Base-by-base conservation (phyloP, 1,284 basidiomycete species). In the Xanthoconium separans region DNA sequence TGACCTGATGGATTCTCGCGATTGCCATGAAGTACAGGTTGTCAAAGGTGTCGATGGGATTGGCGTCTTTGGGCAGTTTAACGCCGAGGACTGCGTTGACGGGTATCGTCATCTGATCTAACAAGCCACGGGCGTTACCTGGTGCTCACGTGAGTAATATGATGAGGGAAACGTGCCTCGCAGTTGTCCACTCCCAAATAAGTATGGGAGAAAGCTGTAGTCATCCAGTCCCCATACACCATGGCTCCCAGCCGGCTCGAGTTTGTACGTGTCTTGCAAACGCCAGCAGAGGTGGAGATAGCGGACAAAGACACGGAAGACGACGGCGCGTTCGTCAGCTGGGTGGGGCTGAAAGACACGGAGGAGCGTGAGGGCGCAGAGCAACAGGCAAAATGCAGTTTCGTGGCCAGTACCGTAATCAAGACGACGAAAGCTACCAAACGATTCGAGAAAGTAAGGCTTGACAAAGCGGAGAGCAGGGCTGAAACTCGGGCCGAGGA, bases 211-310 rank as follows among this genome's bases (percentile, higher is more conserved):
- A 73, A 97, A 97, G 50, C 82, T 85, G 58, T 90, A 97, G 69
- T 99, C 97, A 69, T 99, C 95, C 34, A 99, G 75, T 0, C 96
- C 96, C 96, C 96, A 99, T 0, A 98, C 96, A 9, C 96, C 96
- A 66, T 99, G 97, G 58, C 91, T 95, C 3, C 96, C 96, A 0
- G 96, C 96, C 4, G 97, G 96, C 72, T 99, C 96, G 8, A 99
- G 83, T 44, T 80, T 84, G 69, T 98, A 99, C 24, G 85, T 82
- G 63, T 93, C 89, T 68, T 99, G 97, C 31, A 98, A 77, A 48
- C 80, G 80, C 83, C 93, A 95, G 58, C 88, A 92, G 27, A 96
- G 77, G 39, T 81, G 78, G 44, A 96, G 74, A 68, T 98, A 99
- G 24, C 89, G 81, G 51, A 82, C 70, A 60, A 91, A 90, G 18